Evolutionary conservation across 305 asterid genomes (phyloP).

Genomic region (Rubia balearica): DNA sequence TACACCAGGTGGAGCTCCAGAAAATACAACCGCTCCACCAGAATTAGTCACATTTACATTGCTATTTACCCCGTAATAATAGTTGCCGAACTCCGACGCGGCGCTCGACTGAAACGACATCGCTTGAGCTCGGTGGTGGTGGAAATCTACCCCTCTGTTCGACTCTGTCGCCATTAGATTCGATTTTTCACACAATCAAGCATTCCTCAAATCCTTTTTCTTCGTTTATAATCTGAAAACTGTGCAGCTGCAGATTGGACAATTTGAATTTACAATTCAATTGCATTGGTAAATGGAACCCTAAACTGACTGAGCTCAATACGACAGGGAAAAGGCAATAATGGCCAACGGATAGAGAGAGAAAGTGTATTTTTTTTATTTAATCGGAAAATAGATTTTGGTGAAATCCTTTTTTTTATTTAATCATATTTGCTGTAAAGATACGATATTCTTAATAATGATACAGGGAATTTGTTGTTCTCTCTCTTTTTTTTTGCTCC

Average conservation of each 20-base stretch:
- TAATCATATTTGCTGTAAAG: no score
- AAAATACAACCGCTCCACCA: conserved; percentile 24
- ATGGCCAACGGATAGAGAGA: conserved; percentile 2
- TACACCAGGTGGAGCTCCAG: conserved; percentile 18
- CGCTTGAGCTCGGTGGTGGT: conserved; percentile 23
- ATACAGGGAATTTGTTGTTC: not conserved
- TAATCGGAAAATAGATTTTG: not conserved
- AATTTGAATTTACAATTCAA: not conserved
- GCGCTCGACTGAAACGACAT: conserved; percentile 26
- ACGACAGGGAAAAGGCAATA: not conserved
- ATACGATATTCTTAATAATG: not conserved
- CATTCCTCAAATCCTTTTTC: not conserved
- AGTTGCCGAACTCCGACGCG: conserved; percentile 20
- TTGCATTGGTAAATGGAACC: conserved; percentile 9
- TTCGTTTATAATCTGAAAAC: not conserved
- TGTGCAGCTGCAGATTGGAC: conserved; percentile 2
- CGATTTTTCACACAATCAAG: not conserved
- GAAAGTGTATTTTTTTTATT: not conserved
- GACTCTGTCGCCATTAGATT: conserved; percentile 15
- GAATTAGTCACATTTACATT: conserved; percentile 10
- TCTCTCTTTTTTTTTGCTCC: not conserved
- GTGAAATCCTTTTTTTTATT: not conserved
- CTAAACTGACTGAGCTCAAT: conserved; percentile 8
- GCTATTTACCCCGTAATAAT: conserved; percentile 11
- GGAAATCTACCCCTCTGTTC: conserved; percentile 8